phyloP scores from a whole-genome alignment of 805 yeast genomes.

The Gaillardinia entomophila region DNA sequence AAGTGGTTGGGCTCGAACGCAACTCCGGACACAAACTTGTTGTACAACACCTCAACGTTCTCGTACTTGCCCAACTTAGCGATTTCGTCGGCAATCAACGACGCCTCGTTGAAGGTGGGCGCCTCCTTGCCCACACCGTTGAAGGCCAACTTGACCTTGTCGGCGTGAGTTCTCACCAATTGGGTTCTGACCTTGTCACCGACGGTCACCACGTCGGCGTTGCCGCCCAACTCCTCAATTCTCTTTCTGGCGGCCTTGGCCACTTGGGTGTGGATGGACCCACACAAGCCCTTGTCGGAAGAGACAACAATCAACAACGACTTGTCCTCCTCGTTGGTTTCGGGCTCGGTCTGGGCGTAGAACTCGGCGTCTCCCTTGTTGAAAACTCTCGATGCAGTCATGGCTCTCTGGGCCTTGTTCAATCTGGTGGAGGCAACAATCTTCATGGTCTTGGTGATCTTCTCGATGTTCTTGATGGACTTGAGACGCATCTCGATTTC shows the following conservation, averaged over 20 bases:
- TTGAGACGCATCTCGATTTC: conserved; percentile 97
- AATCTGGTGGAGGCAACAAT: conserved; percentile 97
- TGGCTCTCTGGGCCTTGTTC: conserved; percentile 92
- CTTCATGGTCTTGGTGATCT: conserved; percentile 99
- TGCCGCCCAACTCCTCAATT: conserved; percentile 54
- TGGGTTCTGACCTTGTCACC: conserved; percentile 95
- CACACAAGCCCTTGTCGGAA: conserved; percentile 98
- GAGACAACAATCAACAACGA: conserved; percentile 82
- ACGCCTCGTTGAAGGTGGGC: conserved; percentile 87
- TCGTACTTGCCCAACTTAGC: conserved; percentile 63
- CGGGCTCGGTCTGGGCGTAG: conserved; percentile 76
- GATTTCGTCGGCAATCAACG: conserved; percentile 84
- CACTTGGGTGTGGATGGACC: conserved; percentile 93
- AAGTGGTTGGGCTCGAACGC: conserved; percentile 79
- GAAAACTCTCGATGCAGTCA: conserved; percentile 81
- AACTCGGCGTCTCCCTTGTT: conserved; percentile 75
- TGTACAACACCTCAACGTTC: conserved; percentile 76
- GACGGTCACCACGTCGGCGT: conserved; percentile 72
- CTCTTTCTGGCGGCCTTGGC: conserved; percentile 80
- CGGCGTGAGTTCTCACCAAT: conserved; percentile 74
- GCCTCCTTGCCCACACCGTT: conserved; percentile 95
- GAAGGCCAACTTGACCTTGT: conserved; percentile 67
- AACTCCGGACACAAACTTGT: conserved; percentile 82
- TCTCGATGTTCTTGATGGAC: conserved; percentile 97
- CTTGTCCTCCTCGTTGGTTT: conserved; percentile 49